Percentiles rank a stretch among this genome's conserved stretches.
Conservation (phyloP, 208 protist genomes). For the Acanthamoeba polyphaga region DNA sequence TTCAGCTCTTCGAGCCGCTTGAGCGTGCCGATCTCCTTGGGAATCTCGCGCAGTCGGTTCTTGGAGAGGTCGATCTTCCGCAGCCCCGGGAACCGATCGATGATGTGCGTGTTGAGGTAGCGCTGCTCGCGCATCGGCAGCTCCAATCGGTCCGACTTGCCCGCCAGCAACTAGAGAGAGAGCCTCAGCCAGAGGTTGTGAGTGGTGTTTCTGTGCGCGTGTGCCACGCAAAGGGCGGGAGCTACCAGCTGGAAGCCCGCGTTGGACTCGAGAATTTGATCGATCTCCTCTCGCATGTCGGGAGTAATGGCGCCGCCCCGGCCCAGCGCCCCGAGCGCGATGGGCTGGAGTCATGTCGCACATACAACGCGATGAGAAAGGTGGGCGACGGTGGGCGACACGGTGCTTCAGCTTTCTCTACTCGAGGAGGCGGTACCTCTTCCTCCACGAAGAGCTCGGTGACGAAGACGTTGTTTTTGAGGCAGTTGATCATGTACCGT, state of each 20-base stretch:
- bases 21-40: conserved; percentile 56
- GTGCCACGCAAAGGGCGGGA: background rate
- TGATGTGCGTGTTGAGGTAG: conserved; percentile 67
- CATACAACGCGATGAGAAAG: background rate
- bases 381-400: background rate
- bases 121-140: conserved; percentile 53
- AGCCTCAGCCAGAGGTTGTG: background rate
- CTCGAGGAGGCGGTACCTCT: too few relatives aligned
- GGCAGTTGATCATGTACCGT: conserved; percentile 68
- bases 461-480: conserved; percentile 77
- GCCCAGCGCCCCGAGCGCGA: conserved; percentile 26
- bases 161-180: conserved; percentile 23
- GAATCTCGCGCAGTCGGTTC: conserved; percentile 61
- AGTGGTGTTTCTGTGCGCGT: background rate
- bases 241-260: conserved; percentile 30
- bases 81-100: conserved; percentile 64
- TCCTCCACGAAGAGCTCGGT: conserved; percentile 66
- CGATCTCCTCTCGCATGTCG: conserved; percentile 66
- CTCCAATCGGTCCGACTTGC: conserved; percentile 25
- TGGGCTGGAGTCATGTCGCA: background rate
- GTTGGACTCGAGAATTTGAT: conserved; percentile 42
- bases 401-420: too few relatives aligned
- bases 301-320: conserved; percentile 44
- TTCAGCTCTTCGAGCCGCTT: conserved; percentile 61
- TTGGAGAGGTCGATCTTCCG: conserved; percentile 33